Evolutionary conservation across 208 protist genomes (phyloP).

Genomic region (Kentomonas sorsogonicus): DNA sequence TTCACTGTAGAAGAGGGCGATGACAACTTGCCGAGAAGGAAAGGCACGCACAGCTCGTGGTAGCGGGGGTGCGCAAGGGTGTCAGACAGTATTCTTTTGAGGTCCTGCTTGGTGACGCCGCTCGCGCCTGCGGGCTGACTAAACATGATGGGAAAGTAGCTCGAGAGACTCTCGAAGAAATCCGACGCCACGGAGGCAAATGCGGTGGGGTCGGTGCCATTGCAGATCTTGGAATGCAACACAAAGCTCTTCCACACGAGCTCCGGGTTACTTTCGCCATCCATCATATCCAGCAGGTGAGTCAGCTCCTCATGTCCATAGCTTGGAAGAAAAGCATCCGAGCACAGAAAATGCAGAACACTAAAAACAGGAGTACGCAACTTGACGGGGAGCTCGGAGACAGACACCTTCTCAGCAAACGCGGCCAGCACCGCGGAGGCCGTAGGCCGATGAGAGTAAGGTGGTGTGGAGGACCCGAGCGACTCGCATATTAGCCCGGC

Average conservation of each 20-base stretch:
- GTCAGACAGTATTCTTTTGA: slow-evolving; percentile 30
- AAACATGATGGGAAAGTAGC: slow-evolving; percentile 85
- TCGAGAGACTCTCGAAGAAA: slow-evolving; percentile 74
- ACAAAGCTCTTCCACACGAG: slow-evolving; percentile 51
- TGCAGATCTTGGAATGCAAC: slow-evolving; percentile 27
- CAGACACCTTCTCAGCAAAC: neutral
- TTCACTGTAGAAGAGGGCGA: slow-evolving; percentile 68
- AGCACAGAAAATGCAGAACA: slow-evolving; percentile 21
- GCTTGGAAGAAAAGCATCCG: slow-evolving; percentile 7
- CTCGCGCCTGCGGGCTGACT: slow-evolving; percentile 54
- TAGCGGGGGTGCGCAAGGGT: slow-evolving; percentile 41
- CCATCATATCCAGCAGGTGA: slow-evolving; percentile 42
- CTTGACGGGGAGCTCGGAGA: neutral
- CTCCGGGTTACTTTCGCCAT: slow-evolving; percentile 74
- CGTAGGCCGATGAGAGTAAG: neutral
- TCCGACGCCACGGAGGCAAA: slow-evolving; percentile 35
- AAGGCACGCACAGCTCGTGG: slow-evolving; percentile 52
- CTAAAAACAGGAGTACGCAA: slow-evolving; percentile 21
- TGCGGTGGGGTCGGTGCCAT: slow-evolving; percentile 8
- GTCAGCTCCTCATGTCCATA: slow-evolving; percentile 21
- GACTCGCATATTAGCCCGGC: neutral
- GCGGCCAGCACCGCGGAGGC: neutral
- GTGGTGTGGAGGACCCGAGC: neutral
- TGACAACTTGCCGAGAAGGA: slow-evolving; percentile 59
- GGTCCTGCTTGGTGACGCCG: slow-evolving; percentile 52